Evolutionary conservation across 495 filamentous ascomycete genomes (phyloP).

Genomic region (Achaetomiella virescens): DNA sequence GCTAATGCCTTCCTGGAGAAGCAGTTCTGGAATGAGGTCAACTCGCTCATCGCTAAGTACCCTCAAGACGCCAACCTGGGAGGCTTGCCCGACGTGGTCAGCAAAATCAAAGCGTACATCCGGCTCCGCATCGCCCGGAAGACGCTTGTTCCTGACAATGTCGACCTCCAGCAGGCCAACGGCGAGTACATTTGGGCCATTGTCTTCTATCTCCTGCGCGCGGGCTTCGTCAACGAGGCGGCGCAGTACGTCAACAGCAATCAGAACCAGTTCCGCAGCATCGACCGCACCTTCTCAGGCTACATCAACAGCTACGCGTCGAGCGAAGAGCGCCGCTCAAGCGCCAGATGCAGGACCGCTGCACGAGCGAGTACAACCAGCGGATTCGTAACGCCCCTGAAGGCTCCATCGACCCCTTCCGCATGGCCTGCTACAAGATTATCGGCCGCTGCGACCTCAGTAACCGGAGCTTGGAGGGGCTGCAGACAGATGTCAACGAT

Average conservation of each 20-base stretch:
- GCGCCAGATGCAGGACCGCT: constrained; percentile 72
- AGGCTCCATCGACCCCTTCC: constrained; percentile 85
- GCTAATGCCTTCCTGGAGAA: constrained; percentile 71
- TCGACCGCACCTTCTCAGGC: constrained; percentile 84
- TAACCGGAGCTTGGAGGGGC: constrained; percentile 69
- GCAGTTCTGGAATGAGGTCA: constrained; percentile 63
- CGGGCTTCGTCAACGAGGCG: constrained; percentile 77
- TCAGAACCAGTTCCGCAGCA: constrained; percentile 67
- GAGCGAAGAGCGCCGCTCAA: constrained; percentile 63
- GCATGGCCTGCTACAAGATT: constrained; percentile 96
- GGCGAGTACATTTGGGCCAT: constrained; percentile 88
- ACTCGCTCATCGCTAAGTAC: constrained; percentile 69
- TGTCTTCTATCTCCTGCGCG: constrained; percentile 85
- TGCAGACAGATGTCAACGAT: constrained; percentile 79
- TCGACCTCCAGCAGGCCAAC: constrained; percentile 64
- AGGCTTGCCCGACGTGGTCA: constrained; percentile 76
- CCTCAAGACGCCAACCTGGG: constrained; percentile 85
- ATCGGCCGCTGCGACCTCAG: constrained; percentile 88
- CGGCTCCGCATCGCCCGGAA: constrained; percentile 67
- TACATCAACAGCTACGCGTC: constrained; percentile 77
- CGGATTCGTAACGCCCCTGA: constrained; percentile 76
- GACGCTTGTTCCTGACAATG: constrained; percentile 70
- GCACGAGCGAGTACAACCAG: constrained; percentile 83
- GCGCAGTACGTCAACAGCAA: constrained; percentile 78
- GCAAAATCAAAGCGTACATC: constrained; percentile 89